These are phyloP conservation scores for Craspedostauros australis DNA, from an alignment of 108 stramenopile genomes.

Conservation along the genomic window DNA sequence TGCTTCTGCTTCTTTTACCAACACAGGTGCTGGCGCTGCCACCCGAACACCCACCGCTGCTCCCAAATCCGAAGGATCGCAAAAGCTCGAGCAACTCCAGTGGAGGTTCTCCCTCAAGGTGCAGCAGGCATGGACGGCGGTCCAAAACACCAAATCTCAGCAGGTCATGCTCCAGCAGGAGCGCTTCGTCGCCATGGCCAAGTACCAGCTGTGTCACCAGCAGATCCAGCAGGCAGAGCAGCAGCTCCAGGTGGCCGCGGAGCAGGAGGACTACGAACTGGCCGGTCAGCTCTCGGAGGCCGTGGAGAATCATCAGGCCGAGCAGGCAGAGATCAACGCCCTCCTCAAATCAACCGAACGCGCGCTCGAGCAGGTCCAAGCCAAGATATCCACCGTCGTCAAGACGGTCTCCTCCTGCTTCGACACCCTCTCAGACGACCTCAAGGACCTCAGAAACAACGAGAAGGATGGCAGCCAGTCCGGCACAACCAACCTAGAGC, in stretches of 20 bases:
- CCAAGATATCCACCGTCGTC: constrained; percentile 37
- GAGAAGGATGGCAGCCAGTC: constrained; percentile 27
- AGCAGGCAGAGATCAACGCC: constrained; percentile 38
- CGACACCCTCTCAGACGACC: constrained; percentile 27
- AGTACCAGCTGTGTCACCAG: constrained; percentile 45
- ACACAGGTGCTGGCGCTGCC: neutral
- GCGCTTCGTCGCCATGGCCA: constrained; percentile 41
- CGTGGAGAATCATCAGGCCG: constrained; percentile 51
- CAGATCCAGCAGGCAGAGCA: constrained; percentile 58
- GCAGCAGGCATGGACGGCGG: constrained; percentile 11
- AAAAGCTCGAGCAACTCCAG: constrained; percentile 12
- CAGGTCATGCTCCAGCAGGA: constrained; percentile 44
- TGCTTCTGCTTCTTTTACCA: neutral
- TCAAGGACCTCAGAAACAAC: constrained; percentile 44
- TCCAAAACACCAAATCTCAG: constrained; percentile 19
- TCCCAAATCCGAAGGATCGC: neutral
- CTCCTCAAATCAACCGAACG: constrained; percentile 41
- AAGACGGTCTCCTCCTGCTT: constrained; percentile 55
- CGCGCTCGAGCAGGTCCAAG: constrained; percentile 45
- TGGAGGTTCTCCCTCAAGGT: constrained; percentile 14
- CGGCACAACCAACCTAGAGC: constrained; percentile 30
- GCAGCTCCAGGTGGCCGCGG: constrained; percentile 64
- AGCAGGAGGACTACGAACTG: constrained; percentile 81
- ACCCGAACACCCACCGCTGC: neutral
- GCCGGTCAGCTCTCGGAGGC: constrained; percentile 67